A percentile compares a stretch with the other conserved stretches of the same genome.
Conservation (phyloP, 2,329 filamentous ascomycete species). For the Sporothrix variecibatus region DNA sequence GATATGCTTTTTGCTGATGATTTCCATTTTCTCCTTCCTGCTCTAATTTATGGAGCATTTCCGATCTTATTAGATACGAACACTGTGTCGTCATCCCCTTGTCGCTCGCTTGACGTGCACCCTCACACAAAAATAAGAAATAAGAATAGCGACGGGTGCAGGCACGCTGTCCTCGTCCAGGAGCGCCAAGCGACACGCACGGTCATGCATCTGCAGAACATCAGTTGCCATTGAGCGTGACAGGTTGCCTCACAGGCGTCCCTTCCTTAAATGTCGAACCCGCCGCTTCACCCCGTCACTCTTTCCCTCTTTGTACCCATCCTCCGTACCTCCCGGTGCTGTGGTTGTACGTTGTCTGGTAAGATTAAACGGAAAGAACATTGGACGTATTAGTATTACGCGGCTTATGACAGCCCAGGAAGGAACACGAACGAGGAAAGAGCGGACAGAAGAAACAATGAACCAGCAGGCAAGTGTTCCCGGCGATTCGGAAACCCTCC, state of each 20-base stretch:
- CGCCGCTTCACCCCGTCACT: not conserved
- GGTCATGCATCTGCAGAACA: constrained; percentile 6
- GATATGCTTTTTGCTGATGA: not conserved
- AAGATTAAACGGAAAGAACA: constrained; percentile 11
- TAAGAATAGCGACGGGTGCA: not conserved
- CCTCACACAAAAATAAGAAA: not conserved
- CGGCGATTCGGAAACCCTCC: constrained; percentile 23
- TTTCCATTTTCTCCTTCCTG: not conserved
- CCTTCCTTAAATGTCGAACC: not conserved
- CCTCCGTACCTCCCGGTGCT: constrained; percentile 11
- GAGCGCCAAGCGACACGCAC: constrained; percentile 13
- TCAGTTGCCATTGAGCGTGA: not conserved
- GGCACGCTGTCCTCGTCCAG: not conserved
- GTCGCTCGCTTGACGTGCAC: not conserved
- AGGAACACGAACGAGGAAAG: not conserved
- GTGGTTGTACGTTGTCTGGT: constrained; percentile 1
- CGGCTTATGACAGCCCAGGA: not conserved
- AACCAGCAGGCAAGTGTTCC: constrained; percentile 1
- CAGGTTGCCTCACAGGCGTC: constrained; percentile 3
- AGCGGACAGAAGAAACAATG: not conserved
- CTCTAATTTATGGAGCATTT: not conserved
- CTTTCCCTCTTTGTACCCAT: constrained; percentile 12
- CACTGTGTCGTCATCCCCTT: not conserved
- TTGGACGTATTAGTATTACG: not conserved
- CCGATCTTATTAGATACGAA: not conserved